Percentiles rank a stretch among this genome's conserved stretches.
Conservation (phyloP, 2,329 filamentous ascomycete species). For the Lasiodiplodia gonubiensis region DNA sequence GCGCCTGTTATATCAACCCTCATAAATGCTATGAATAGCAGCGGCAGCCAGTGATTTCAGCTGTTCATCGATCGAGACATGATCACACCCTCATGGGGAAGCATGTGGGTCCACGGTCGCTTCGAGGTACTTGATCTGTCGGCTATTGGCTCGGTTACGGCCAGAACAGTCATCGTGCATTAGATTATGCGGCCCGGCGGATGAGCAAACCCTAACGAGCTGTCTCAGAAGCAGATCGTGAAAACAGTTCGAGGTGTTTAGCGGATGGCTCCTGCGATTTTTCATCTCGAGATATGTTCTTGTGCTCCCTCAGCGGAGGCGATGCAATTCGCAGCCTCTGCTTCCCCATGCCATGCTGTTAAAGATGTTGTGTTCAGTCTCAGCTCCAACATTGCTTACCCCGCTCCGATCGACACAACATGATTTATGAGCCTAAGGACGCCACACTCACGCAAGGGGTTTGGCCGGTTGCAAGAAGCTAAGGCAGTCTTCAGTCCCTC, state of each 20-base stretch:
- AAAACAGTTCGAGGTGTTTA: background rate
- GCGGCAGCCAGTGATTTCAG: background rate
- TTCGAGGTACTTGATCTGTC: background rate
- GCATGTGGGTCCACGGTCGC: background rate
- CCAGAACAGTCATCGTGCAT: background rate
- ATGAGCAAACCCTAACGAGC: background rate
- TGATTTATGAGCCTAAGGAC: background rate
- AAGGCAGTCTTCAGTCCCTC: constrained; percentile 4
- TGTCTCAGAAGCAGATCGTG: background rate
- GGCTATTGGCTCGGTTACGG: background rate
- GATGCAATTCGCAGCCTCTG: background rate
- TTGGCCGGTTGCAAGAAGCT: background rate
- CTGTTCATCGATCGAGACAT: background rate
- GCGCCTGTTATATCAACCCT: constrained; percentile 18
- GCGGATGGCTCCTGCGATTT: background rate
- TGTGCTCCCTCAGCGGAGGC: background rate
- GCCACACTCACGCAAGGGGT: constrained; percentile 7
- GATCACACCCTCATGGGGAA: background rate
- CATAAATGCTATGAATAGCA: background rate
- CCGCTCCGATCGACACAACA: constrained; percentile 5
- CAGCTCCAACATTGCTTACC: background rate
- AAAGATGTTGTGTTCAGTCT: background rate
- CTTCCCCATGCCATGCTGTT: background rate
- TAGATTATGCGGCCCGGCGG: background rate
- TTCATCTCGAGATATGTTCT: background rate